phyloP scores from a whole-genome alignment of 805 yeast genomes.

The Clavispora carvajalis region DNA sequence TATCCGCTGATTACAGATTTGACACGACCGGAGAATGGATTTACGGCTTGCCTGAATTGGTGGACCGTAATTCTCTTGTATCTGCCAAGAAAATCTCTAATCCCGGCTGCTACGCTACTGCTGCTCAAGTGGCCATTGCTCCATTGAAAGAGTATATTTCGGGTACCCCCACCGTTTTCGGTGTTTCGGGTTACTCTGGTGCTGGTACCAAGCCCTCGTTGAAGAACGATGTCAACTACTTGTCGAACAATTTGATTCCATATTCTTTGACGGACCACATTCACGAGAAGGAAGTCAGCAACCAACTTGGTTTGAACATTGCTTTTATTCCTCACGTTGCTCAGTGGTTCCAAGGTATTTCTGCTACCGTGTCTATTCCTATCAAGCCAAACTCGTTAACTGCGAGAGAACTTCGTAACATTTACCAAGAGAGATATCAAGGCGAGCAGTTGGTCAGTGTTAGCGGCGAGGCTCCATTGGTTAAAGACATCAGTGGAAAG shows the following conservation, averaged over 20 bases:
- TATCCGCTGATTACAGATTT: slow-evolving; percentile 94
- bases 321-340: slow-evolving; percentile 98
- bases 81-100: slow-evolving; percentile 79
- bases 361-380: slow-evolving; percentile 89
- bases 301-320: slow-evolving; percentile 69
- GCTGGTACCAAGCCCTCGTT: slow-evolving; percentile 99
- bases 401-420: slow-evolving; percentile 74
- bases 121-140: slow-evolving; percentile 87
- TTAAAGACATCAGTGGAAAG: slow-evolving; percentile 84
- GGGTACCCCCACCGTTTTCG: slow-evolving; percentile 82
- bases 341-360: slow-evolving; percentile 98
- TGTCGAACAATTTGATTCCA: slow-evolving; percentile 84
- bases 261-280: slow-evolving; percentile 95
- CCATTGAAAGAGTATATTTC: slow-evolving; percentile 68
- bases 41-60: slow-evolving; percentile 93
- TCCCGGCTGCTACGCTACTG: slow-evolving; percentile 99
- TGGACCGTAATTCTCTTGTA: slow-evolving; percentile 60
- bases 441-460: slow-evolving; percentile 82
- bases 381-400: slow-evolving; percentile 60
- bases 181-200: slow-evolving; percentile 97
- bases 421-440: slow-evolving; percentile 83
- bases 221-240: slow-evolving; percentile 75
- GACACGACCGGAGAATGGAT: slow-evolving; percentile 85
- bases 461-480: slow-evolving; percentile 90
- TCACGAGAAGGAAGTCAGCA: slow-evolving; percentile 90